Conservation (phyloP, 1,284 basidiomycete genomes). For the Quambalaria eucalypti region DNA sequence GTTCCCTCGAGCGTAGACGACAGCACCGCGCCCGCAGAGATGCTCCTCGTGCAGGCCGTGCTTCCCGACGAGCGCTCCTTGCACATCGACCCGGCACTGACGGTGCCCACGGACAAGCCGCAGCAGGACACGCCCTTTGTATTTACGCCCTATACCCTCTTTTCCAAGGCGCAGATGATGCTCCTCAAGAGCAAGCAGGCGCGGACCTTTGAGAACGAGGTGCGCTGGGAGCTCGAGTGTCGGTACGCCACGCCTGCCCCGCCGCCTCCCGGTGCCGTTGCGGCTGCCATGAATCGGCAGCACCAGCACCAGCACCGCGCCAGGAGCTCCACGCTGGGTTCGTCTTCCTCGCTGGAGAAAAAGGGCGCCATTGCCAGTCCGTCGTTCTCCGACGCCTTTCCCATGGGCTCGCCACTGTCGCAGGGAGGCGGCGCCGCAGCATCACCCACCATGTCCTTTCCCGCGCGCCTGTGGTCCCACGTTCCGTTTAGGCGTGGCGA, state of each 20-base stretch:
- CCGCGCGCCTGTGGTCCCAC: too few species aligned
- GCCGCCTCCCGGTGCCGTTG: not conserved
- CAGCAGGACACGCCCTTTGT: slow-evolving; percentile 51
- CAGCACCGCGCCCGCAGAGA: slow-evolving; percentile 39
- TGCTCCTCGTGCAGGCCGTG: slow-evolving; percentile 51
- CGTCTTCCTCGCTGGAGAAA: not conserved
- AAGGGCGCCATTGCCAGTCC: not conserved
- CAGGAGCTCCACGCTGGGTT: not conserved
- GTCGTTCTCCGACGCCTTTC: not conserved
- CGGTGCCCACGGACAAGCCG: slow-evolving; percentile 42
- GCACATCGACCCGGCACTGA: slow-evolving; percentile 3
- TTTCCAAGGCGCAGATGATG: slow-evolving; percentile 52
- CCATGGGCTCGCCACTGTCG: not conserved
- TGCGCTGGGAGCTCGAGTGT: not conserved
- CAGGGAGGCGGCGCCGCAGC: not conserved
- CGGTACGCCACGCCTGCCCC: not conserved
- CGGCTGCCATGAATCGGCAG: not conserved
- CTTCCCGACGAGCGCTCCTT: slow-evolving; percentile 47
- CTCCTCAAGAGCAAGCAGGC: slow-evolving; percentile 48
- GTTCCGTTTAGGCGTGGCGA: not conserved
- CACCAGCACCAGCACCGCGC: not conserved
- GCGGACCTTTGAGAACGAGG: slow-evolving; percentile 42
- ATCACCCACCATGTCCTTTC: not conserved
- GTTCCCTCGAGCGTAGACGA: slow-evolving; percentile 48
- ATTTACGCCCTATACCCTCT: slow-evolving; percentile 52